A percentile compares a stretch with the other conserved stretches of the same genome.
phyloP scores from a whole-genome alignment of 2,329 filamentous ascomycete species.

The Diaporthe capsici region DNA sequence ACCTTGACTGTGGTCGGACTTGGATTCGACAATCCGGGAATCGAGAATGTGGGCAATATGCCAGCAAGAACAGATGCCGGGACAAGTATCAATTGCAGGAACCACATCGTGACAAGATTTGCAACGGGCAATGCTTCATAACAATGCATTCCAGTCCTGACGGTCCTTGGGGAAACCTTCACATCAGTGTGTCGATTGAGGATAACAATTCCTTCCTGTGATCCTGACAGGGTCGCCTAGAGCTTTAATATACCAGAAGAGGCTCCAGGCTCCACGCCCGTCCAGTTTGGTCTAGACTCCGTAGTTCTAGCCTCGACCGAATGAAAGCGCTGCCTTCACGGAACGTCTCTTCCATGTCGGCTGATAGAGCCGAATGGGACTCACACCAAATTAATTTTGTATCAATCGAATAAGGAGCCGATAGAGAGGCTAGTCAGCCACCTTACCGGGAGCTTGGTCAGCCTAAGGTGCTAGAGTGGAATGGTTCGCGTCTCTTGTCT shows the following conservation, averaged over 20 bases:
- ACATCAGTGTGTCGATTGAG: neutral
- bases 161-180: too few relatives aligned
- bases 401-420: neutral
- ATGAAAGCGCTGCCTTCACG: neutral
- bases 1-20: slow-evolving; percentile 1
- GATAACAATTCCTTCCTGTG: neutral
- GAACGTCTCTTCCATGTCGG: slow-evolving; percentile 4
- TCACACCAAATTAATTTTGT: neutral
- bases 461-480: neutral
- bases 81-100: neutral
- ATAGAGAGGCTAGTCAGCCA: slow-evolving; percentile 3
- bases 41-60: neutral
- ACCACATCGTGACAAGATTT: neutral
- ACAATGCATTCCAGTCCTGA: neutral
- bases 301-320: neutral
- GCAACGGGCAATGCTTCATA: neutral
- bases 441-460: slow-evolving; percentile 11
- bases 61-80: slow-evolving; percentile 7
- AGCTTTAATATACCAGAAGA: neutral
- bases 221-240: too few relatives aligned
- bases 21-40: neutral
- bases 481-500: slow-evolving; percentile 3
- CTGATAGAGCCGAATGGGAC: slow-evolving; percentile 22
- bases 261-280: neutral
- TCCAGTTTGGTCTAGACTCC: neutral